A percentile compares a stretch with the other conserved stretches of the same genome.
These are phyloP conservation scores for Emericellopsis atlantica DNA, from an alignment of 2,329 filamentous ascomycete species.

Conservation along the genomic window DNA sequence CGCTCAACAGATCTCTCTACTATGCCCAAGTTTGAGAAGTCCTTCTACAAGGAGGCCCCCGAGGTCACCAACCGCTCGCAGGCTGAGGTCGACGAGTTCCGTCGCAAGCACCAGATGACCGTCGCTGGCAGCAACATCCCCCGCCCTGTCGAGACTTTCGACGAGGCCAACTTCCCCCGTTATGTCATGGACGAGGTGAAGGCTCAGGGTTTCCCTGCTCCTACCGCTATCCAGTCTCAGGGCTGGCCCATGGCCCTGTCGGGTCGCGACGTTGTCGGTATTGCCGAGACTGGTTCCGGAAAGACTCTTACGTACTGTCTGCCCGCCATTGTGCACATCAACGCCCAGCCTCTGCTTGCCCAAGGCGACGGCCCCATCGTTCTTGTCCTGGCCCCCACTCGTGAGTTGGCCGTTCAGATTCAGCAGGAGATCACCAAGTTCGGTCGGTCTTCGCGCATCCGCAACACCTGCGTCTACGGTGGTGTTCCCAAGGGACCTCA, in stretches of 20 bases:
- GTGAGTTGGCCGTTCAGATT: conserved; percentile 97
- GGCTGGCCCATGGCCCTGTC: conserved; percentile 99
- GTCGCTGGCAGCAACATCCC: conserved; percentile 72
- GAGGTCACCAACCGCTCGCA: conserved; percentile 62
- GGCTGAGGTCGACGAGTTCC: conserved; percentile 79
- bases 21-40: conserved; percentile 96
- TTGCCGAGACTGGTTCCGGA: conserved; percentile 97
- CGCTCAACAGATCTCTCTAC: conserved; percentile 50
- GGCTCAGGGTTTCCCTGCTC: conserved; percentile 86
- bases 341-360: conserved; percentile 90
- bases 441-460: conserved; percentile 91
- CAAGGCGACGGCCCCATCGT: conserved; percentile 95
- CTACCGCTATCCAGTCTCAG: conserved; percentile 94
- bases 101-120: conserved; percentile 72
- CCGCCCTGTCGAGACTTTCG: conserved; percentile 91
- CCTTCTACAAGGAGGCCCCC: conserved; percentile 94
- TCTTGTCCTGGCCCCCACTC: conserved; percentile 86
- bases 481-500: conserved; percentile 97
- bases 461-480: conserved; percentile 98
- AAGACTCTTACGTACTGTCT: conserved; percentile 98
- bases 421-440: conserved; percentile 98
- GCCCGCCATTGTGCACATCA: conserved; percentile 97
- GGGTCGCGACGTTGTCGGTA: conserved; percentile 95
- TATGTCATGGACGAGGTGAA: conserved; percentile 99
- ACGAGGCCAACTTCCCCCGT: conserved; percentile 90